phyloP scores from a whole-genome alignment of 768 basidiomycete genomes.

The Leucocoprinus leucothites region DNA sequence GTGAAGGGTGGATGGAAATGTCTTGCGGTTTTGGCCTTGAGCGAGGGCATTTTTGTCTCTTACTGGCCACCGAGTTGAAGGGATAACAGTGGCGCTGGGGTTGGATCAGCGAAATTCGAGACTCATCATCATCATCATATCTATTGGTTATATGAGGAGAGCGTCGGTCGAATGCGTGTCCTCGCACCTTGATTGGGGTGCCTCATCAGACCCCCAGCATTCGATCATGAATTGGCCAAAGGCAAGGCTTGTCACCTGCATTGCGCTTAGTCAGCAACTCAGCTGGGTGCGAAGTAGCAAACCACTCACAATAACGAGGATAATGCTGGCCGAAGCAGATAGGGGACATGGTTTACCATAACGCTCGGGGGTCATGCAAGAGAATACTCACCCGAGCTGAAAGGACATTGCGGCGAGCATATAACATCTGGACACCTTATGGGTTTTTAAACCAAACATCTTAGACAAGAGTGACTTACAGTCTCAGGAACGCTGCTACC shows the following conservation, averaged over 20 bases:
- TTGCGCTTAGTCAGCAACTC: neutral
- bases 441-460: neutral
- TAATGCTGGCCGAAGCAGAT: conserved; percentile 32
- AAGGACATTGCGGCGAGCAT: conserved; percentile 76
- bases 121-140: neutral
- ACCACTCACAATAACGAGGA: conserved; percentile 45
- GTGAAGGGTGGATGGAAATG: conserved; percentile 60
- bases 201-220: conserved; percentile 6
- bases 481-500: conserved; percentile 51
- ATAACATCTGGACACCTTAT: conserved; percentile 45
- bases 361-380: neutral
- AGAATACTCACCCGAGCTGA: conserved; percentile 54
- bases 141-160: neutral
- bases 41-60: conserved; percentile 34
- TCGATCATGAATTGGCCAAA: conserved; percentile 45
- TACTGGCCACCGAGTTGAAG: conserved; percentile 18
- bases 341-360: neutral
- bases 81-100: conserved; percentile 17
- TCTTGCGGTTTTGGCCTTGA: conserved; percentile 53
- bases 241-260: conserved; percentile 54
- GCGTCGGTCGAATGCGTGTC: neutral
- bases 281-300: neutral
- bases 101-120: conserved; percentile 12
- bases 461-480: conserved; percentile 36
- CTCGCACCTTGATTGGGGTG: conserved; percentile 10